Conservation (phyloP, 176 grass and related monocot species). For the Oryza meyeriana region DNA sequence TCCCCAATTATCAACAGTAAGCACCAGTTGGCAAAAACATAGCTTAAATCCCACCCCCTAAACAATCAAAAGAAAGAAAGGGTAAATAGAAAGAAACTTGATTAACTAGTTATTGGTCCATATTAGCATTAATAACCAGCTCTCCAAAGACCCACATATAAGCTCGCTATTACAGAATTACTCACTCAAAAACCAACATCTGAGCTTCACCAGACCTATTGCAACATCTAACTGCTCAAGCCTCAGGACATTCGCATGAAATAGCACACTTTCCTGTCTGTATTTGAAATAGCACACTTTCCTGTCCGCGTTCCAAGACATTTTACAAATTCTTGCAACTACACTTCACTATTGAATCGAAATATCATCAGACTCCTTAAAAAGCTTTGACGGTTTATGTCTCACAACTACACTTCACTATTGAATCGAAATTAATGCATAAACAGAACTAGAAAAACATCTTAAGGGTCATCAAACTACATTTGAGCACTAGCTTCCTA, state of each 20-base stretch:
- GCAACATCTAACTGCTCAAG: slow-evolving; percentile 8
- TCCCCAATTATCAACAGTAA: background rate
- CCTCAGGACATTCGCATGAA: background rate
- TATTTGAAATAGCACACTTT: background rate
- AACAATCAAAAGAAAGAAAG: background rate
- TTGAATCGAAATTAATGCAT: background rate
- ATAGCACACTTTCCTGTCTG: too few relatives aligned
- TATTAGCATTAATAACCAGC: background rate
- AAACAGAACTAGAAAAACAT: background rate
- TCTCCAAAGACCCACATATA: background rate
- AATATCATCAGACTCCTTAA: background rate
- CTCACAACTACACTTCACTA: background rate
- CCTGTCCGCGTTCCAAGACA: background rate
- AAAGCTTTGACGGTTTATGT: background rate
- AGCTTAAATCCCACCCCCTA: background rate
- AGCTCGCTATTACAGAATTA: background rate
- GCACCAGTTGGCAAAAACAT: background rate
- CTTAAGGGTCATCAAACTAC: background rate
- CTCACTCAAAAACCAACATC: background rate
- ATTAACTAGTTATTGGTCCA: background rate
- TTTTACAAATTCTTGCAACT: background rate
- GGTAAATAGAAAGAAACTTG: background rate
- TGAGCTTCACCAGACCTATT: background rate
- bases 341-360: too few relatives aligned
- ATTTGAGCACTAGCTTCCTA: background rate